Evolutionary conservation across 2,329 filamentous ascomycete species (phyloP).

Genomic region (Sporothrix phasma): DNA sequence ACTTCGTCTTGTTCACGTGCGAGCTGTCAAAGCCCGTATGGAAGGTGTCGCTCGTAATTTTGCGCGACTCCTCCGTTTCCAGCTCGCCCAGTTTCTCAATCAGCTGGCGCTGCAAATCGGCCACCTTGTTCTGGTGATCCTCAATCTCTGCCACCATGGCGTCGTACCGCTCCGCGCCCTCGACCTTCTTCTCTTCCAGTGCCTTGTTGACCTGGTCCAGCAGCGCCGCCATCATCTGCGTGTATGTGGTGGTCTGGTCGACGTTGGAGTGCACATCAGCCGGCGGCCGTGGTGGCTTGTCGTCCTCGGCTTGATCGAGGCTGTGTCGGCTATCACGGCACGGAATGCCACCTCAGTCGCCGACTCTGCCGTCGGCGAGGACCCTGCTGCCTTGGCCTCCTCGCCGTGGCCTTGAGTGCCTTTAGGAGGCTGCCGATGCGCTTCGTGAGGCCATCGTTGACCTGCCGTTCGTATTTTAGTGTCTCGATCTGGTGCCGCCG

Average conservation of each 20-base stretch:
- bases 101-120: conserved; percentile 66
- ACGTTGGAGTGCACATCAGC: conserved; percentile 69
- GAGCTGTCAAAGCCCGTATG: conserved; percentile 88
- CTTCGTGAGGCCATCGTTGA: conserved; percentile 82
- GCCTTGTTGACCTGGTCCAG: conserved; percentile 86
- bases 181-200: conserved; percentile 62
- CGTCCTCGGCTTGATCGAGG: conserved; percentile 55
- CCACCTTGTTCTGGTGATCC: conserved; percentile 67
- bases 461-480: conserved; percentile 80
- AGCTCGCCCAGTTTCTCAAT: conserved; percentile 65
- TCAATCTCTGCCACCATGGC: conserved; percentile 72
- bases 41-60: conserved; percentile 88
- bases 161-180: conserved; percentile 50
- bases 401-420: conserved; percentile 64
- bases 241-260: conserved; percentile 71
- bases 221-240: conserved; percentile 96
- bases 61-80: conserved; percentile 72
- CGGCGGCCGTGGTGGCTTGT: conserved; percentile 63
- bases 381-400: conserved; percentile 43
- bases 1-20: conserved; percentile 54
- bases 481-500: conserved; percentile 83
- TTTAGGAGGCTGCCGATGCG: conserved; percentile 73
- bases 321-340: conserved; percentile 72
- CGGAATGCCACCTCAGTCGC: conserved; percentile 75
- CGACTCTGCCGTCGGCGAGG: neutral